Percentiles rank a stretch among this genome's conserved stretches.
phyloP scores from a whole-genome alignment of 805 yeast genomes.

The Wickerhamomyces tratensis region DNA sequence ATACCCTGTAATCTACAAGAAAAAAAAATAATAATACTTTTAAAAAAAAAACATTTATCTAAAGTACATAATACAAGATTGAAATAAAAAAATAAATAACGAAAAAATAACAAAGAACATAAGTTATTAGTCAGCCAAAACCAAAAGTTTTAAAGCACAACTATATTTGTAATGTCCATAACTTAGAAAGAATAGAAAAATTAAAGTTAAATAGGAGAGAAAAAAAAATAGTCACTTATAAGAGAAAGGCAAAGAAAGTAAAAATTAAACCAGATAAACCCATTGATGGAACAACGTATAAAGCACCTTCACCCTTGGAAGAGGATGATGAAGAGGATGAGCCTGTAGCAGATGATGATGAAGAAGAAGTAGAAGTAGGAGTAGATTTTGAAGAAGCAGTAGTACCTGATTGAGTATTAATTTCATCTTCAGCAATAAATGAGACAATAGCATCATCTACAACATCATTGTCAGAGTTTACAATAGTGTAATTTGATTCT shows the following conservation, averaged over 20 bases:
- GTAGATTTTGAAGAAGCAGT: slow-evolving; percentile 6
- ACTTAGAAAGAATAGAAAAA: no score
- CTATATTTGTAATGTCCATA: no score
- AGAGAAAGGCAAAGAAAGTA: slow-evolving; percentile 28
- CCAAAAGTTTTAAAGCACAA: no score
- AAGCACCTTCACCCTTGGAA: slow-evolving; percentile 5
- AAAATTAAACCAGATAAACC: slow-evolving; percentile 23
- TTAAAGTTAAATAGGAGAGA: no score
- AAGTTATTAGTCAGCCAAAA: no score
- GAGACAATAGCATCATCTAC: slow-evolving; percentile 27
- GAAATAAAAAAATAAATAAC: no score
- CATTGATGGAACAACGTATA: slow-evolving; percentile 2
- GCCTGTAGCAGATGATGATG: slow-evolving; percentile 11
- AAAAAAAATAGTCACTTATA: slow-evolving; percentile 15
- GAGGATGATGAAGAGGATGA: slow-evolving; percentile 12
- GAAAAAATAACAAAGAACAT: no score
- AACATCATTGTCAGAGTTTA: slow-evolving; percentile 23
- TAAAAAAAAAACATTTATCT: no score
- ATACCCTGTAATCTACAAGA: no score
- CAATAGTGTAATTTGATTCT: slow-evolving; percentile 29
- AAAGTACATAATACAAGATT: no score
- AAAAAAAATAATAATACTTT: no score
- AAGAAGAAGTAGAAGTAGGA: slow-evolving; percentile 8
- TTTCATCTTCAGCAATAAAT: slow-evolving; percentile 24
- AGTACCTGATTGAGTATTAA: slow-evolving; percentile 23